A percentile compares a stretch with the other conserved stretches of the same genome.
Evolutionary conservation across 306 rosid species (phyloP).

Genomic region (Delonix regia): DNA sequence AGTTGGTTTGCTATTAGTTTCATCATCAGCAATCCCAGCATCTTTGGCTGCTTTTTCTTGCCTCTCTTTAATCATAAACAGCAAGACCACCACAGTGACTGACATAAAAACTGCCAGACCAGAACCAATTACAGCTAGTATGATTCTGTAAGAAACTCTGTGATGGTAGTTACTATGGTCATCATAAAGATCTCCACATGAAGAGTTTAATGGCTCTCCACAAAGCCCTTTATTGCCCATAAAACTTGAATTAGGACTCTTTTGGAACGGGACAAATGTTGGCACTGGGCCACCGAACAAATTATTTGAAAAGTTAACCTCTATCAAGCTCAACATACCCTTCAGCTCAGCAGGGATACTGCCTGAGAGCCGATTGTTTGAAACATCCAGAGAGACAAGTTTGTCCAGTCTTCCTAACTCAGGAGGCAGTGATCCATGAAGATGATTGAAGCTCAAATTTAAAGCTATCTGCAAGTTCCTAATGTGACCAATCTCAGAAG

Average conservation of each 20-base stretch:
- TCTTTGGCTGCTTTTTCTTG: conserved; percentile 84
- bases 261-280: conserved; percentile 84
- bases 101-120: conserved; percentile 87
- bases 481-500: conserved; percentile 87
- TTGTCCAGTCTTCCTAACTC: conserved; percentile 94
- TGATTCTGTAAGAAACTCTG: conserved; percentile 87
- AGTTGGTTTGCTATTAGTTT: conserved; percentile 50
- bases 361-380: conserved; percentile 84
- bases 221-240: conserved; percentile 85
- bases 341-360: conserved; percentile 75
- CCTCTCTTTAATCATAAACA: conserved; percentile 88
- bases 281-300: conserved; percentile 81
- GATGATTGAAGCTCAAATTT: conserved; percentile 92
- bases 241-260: conserved; percentile 85
- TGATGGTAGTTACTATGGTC: conserved; percentile 65
- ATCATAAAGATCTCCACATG: conserved; percentile 58
- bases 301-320: conserved; percentile 95
- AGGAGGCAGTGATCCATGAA: conserved; percentile 74
- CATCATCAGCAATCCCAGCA: conserved; percentile 67
- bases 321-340: conserved; percentile 98
- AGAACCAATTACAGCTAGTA: conserved; percentile 87
- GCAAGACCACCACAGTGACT: conserved; percentile 81
- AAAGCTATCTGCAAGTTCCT: conserved; percentile 96
- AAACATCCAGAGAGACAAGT: conserved; percentile 91
- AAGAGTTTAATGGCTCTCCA: conserved; percentile 80